Percentiles rank a stretch among this genome's conserved stretches.
Evolutionary conservation across 2,329 filamentous ascomycete genomes (phyloP).

Genomic region (Talaromyces funiculosus): DNA sequence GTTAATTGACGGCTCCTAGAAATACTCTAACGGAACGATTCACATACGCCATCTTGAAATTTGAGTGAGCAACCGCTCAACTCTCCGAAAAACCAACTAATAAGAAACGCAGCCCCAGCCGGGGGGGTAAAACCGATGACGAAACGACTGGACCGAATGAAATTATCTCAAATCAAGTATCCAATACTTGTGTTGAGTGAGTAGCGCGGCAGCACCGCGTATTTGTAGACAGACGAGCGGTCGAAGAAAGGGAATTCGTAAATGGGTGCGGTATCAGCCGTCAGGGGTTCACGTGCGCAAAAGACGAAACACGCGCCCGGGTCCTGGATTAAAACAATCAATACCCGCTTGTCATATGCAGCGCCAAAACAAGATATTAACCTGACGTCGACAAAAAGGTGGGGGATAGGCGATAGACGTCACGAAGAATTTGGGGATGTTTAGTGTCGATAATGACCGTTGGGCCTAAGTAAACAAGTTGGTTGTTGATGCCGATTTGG

Average conservation of each 20-base stretch:
- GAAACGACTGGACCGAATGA: not conserved
- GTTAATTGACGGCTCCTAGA: not conserved
- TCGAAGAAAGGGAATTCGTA: slow-evolving; percentile 4
- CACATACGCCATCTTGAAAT: slow-evolving; percentile 46
- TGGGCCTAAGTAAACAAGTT: slow-evolving; percentile 12
- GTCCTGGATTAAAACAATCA: not conserved
- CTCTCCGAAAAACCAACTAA: slow-evolving; percentile 6
- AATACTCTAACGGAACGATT: not conserved
- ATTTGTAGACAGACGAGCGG: not conserved
- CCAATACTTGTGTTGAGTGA: not conserved
- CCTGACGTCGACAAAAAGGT: not conserved
- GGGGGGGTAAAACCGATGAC: slow-evolving; percentile 3
- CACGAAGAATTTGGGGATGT: slow-evolving; percentile 6
- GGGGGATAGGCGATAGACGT: slow-evolving; percentile 5
- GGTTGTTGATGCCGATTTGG: slow-evolving; percentile 10
- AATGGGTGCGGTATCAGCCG: slow-evolving; percentile 7
- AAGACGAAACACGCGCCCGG: slow-evolving; percentile 12
- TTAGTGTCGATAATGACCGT: not conserved
- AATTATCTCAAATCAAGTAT: not conserved
- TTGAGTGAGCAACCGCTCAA: slow-evolving; percentile 11
- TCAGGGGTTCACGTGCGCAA: slow-evolving; percentile 16
- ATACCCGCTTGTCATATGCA: not conserved
- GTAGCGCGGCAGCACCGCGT: not conserved
- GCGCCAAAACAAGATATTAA: not conserved
- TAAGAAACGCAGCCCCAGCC: slow-evolving; percentile 11